Evolutionary conservation across 83 land plant species (phyloP), one percentile per base, ranked within the genome.

Genomic region (Thuja plicata): DNA sequence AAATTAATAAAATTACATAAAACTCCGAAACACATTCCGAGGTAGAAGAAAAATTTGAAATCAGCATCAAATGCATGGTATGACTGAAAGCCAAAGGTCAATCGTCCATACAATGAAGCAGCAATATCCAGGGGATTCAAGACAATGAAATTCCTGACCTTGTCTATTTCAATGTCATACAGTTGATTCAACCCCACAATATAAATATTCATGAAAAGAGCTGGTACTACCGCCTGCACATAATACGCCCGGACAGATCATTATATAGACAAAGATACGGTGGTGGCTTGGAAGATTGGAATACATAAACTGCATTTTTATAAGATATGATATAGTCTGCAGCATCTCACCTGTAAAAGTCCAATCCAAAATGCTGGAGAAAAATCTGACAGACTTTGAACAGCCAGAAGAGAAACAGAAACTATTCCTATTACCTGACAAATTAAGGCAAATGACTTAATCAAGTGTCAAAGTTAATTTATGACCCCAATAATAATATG

Each of bases 121-220:
- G 57, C 4, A 17, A 54, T 32, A 86, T 55, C 71, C 74, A 24
- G 34, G 3, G n/a, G 71, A 43, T 41, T 83, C 48, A 45, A 83
- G 48, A 38, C 1, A n/a, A 83, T 46, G 70, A 85, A 57, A 84
- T 17, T 32, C 2, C 30, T 46, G 45, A 95, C 99, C 99, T 96
- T 96, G 92, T 98, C 99, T 84, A 98, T 98, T 24, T 96, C 97
- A 77, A 98, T 95, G 90, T 98, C 99, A 89, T 88, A 94, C 48
- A 98, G 62, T 88, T 98, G 99, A 90, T 98, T 98, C 86, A 98
- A 88, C 55, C 99, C 99, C 89, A 98, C 99, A 86, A 98, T 97
- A 90, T 97, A 98, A 43, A 98, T 89, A 89, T 98, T 98, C 99
- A 98, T 98, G 83, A 94, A 93, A 55, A 98, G 95, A 41, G 99